Evolutionary conservation across 352 stramenopile species (phyloP), one percentile per base, ranked within the genome.

Genomic region (Phytophthora tentaculata): DNA sequence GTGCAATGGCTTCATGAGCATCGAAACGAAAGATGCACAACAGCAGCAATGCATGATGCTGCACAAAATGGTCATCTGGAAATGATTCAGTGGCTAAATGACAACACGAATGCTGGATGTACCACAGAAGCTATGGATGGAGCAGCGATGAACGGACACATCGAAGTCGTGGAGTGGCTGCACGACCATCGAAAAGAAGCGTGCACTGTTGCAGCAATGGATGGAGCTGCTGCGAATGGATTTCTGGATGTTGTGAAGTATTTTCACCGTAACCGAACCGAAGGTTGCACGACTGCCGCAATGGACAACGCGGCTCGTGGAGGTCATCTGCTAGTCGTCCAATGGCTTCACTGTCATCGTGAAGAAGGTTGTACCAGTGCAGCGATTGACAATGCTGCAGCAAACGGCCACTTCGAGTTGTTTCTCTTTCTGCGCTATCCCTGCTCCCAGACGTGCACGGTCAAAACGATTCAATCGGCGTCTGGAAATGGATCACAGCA

Each of bases 161-260:
- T 39, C 32, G 32, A 39, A 14, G 32, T 39, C 32, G 32, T 39
- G 4, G 14, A 24, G 22, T 51, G 44, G 44, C 20, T 51, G 14
- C 44, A 51, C 16, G 44, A 14, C 19, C 8, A 9, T 14, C 44
- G 44, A 2, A 48, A 17, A 2, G 51, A 57, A 57, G 29, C 29
- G 10, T 47, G 29, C 35, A 58, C 8, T 17, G 45, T 37, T 14
- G 52, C 45, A 35, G 52, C 52, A 2, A 48, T 58, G 52, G 32
- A 58, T n/a, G 32, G 7, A 39, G 32, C 32, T 14, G 32, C 32
- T n/a, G n/a, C 5, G 10, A 10, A n/a, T n/a, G n/a, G n/a, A n/a
- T n/a, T n/a, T n/a, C n/a, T n/a, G 32, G 48, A 71, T 2, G 39
- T 67, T 23, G 49, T 71, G 14, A 67, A 56, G 49, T 71, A 67